Base-by-base conservation (phyloP, 1,284 basidiomycete genomes). In the Leucoagaricus sp. region DNA sequence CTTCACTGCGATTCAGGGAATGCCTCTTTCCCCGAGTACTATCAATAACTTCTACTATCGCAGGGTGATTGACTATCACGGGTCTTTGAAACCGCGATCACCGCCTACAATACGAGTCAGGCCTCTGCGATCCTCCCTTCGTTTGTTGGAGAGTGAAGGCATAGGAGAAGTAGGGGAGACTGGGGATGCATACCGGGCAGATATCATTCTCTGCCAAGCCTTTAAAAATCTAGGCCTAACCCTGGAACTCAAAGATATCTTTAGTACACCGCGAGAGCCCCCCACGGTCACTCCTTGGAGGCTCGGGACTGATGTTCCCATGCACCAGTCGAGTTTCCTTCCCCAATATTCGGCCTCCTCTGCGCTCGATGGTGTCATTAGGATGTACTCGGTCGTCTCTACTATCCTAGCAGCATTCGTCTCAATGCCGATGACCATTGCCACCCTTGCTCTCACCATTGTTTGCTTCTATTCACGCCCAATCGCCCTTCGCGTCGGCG, bases 391-490 rank as follows among this genome's bases (percentile, higher is more conserved):
- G 31, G 50, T 61, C 31, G 25, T 65, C 12, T 56, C 61, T 29
- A 38, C 62, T 29, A 42, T 64, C 40, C 46, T 64, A 12, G 56
- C 55, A 34, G 58, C 58, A 19, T 71, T 64, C 54, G 19, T 77
- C 45, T 69, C 71, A 7, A 57, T 75, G 46, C 71, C 73, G n/a
- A 53, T 75, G 51, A 70, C 74, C 10, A 64, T 74, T 36, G 61
- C 71, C 10, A 73, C 71, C 19, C 45, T 76, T 21, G 63, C 70
- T 40, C 60, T 75, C 40, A 73, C 71, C 23, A 62, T 77, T 47
- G 57, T 75, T 26, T 76, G 73, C 60, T 78, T 71, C 61, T 77
- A 77, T 64, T 72, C 69, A 17, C 67, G 65, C 42, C 73, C 75
- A 8, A 62, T 64, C 31, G 71, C 72, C 47, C 63, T 75, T 50